A percentile compares a stretch with the other conserved stretches of the same genome.
These are phyloP conservation scores for Fragosphaeria purpurea DNA, from an alignment of 2,329 filamentous ascomycete genomes.

Conservation along the genomic window DNA sequence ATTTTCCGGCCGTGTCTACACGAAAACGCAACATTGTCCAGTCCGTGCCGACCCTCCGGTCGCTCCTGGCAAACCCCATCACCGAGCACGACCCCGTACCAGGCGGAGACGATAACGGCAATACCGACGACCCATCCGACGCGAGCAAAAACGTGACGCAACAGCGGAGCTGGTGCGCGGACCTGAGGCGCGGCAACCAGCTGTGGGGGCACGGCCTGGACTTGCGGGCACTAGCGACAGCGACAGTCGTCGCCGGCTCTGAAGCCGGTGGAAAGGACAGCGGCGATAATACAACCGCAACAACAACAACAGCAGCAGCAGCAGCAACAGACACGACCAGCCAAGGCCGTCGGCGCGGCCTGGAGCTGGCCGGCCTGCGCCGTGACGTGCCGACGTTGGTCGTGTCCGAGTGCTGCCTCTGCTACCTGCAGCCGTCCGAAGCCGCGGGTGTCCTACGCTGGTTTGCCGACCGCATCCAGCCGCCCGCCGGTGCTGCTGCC, in stretches of 20 bases:
- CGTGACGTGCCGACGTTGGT: conserved; percentile 65
- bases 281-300: too few relatives aligned
- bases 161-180: conserved; percentile 29
- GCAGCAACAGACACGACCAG: not conserved
- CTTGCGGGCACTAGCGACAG: conserved; percentile 47
- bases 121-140: not conserved
- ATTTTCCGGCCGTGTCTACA: conserved; percentile 67
- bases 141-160: too few relatives aligned
- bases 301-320: not conserved
- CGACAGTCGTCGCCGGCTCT: not conserved
- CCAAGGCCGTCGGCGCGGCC: not conserved
- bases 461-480: conserved; percentile 43
- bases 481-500: not conserved
- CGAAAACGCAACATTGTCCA: conserved; percentile 51
- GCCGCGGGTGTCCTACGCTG: conserved; percentile 55
- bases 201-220: conserved; percentile 58
- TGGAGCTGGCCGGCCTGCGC: conserved; percentile 34
- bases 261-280: too few relatives aligned
- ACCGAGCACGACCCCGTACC: conserved; percentile 12
- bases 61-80: conserved; percentile 27
- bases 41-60: conserved; percentile 32
- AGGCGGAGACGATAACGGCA: not conserved
- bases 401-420: conserved; percentile 90
- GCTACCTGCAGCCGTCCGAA: conserved; percentile 64
- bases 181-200: conserved; percentile 27